Conservation (phyloP, 1,284 basidiomycete genomes). For the Cystobasidiaceae sp. region DNA sequence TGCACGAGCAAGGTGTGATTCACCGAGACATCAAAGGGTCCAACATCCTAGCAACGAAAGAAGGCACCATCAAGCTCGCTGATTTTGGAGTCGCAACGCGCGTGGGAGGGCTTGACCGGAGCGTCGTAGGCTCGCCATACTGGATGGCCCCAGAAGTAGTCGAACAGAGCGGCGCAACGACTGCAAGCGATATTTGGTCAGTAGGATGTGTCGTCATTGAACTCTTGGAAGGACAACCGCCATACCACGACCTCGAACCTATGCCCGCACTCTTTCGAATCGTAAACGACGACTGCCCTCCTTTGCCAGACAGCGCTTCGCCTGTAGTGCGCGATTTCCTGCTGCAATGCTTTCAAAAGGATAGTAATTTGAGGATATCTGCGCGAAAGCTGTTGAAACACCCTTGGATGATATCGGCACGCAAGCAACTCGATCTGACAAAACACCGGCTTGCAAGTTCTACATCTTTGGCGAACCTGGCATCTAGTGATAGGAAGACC, state of each 20-base stretch:
- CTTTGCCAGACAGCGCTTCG: slow-evolving; percentile 88
- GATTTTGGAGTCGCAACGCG: slow-evolving; percentile 44
- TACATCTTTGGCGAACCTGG: slow-evolving; percentile 12
- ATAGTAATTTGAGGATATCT: slow-evolving; percentile 84
- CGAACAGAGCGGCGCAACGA: slow-evolving; percentile 92
- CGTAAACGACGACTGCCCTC: slow-evolving; percentile 93
- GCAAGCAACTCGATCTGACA: slow-evolving; percentile 62
- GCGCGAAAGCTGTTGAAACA: slow-evolving; percentile 89
- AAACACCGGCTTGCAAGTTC: slow-evolving; percentile 10
- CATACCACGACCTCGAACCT: slow-evolving; percentile 89
- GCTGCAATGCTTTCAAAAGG: slow-evolving; percentile 97
- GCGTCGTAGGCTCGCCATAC: slow-evolving; percentile 93
- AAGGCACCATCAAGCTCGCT: slow-evolving; percentile 77
- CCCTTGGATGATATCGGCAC: slow-evolving; percentile 88
- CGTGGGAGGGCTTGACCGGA: slow-evolving; percentile 65
- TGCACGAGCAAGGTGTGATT: slow-evolving; percentile 96
- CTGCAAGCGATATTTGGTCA: slow-evolving; percentile 93
- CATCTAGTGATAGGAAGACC: background rate
- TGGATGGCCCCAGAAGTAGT: slow-evolving; percentile 99
- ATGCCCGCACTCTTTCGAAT: slow-evolving; percentile 98
- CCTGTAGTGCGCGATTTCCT: slow-evolving; percentile 85
- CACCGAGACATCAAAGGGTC: slow-evolving; percentile 99
- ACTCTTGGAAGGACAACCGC: slow-evolving; percentile 88
- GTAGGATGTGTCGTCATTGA: slow-evolving; percentile 97
- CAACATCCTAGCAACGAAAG: slow-evolving; percentile 96